These are phyloP conservation scores for Salix koriyanagi DNA, from an alignment of 345 rosid species.

Conservation along the genomic window DNA sequence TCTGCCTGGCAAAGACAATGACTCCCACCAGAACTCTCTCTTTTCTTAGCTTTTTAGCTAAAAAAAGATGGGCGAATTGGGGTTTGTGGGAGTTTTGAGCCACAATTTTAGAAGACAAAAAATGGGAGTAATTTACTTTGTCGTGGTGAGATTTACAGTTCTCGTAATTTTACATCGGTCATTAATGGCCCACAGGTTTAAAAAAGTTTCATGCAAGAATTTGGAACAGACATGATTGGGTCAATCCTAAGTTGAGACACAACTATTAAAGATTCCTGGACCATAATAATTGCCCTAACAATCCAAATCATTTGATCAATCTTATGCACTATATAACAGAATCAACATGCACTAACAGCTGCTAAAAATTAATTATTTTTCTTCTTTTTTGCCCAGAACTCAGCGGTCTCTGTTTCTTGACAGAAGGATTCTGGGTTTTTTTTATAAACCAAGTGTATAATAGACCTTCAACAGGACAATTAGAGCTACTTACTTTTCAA, in stretches of 20 bases:
- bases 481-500: not conserved
- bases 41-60: not conserved
- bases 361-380: not conserved
- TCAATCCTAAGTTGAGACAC: constrained; percentile 32
- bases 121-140: not conserved
- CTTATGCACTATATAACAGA: constrained; percentile 9
- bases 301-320: constrained; percentile 30
- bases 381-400: too few relatives aligned
- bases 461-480: not conserved
- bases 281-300: constrained; percentile 41
- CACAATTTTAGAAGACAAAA: not conserved
- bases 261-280: constrained; percentile 47
- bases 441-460: not conserved
- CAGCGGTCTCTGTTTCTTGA: not conserved
- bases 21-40: constrained; percentile 8
- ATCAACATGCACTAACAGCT: not conserved
- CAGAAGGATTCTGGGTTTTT: not conserved
- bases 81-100: not conserved
- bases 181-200: constrained; percentile 2
- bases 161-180: not conserved
- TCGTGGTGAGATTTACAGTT: constrained; percentile 9
- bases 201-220: constrained; percentile 5
- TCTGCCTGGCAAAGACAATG: constrained; percentile 19
- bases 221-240: constrained; percentile 24
- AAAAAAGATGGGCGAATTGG: not conserved